Base-by-base conservation (phyloP, 208 protist genomes). In the Trypanosoma melophagium region DNA sequence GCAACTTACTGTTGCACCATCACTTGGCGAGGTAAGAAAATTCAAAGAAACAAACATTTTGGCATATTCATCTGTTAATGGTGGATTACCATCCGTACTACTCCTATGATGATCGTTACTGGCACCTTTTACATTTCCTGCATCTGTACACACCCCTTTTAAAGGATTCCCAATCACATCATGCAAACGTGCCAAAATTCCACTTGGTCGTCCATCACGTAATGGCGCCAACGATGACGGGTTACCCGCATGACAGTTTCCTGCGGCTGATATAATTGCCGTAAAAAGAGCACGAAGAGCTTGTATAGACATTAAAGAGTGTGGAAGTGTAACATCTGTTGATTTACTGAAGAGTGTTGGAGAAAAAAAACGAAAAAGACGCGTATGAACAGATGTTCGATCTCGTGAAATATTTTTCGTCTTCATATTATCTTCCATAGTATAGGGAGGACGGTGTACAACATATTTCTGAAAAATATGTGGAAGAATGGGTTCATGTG, bases 1-100 rank as follows among this genome's bases (percentile, higher is more conserved):
- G 40, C 35, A 65, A 16, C n/a, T 61, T 12, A 75, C 60, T 22
- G 50, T 75, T 3, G 69, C 69, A 50, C 61, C 69, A 49, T 63
- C 60, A 38, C 61, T 50, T 31, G 69, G 60, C 3, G 44, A 17
- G 13, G 9, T 51, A 56, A 75, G 69, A n/a, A 69, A 69, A 19
- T 8, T 3, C 0, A 13, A 21, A 19, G 21, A n/a, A 3, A 75
- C 24, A 65, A 75, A 75, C 19, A 17, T 14, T 22, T 62, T 38
- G 2, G 61, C 69, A 13, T 68, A 53, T 22, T 56, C 57, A 38
- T 73, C 52, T 0, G 59, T 73, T 47, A 40, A 35, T 16, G 3
- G 24, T 21, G 3, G 17, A 22, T 38, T 21, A 28, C 38, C 17
- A 19, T 22, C 50, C 2, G 19, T 47, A 44, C 38, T 50, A 31